Base-by-base conservation (phyloP, 2,329 filamentous ascomycete genomes). In the Trichoderma sp. region DNA sequence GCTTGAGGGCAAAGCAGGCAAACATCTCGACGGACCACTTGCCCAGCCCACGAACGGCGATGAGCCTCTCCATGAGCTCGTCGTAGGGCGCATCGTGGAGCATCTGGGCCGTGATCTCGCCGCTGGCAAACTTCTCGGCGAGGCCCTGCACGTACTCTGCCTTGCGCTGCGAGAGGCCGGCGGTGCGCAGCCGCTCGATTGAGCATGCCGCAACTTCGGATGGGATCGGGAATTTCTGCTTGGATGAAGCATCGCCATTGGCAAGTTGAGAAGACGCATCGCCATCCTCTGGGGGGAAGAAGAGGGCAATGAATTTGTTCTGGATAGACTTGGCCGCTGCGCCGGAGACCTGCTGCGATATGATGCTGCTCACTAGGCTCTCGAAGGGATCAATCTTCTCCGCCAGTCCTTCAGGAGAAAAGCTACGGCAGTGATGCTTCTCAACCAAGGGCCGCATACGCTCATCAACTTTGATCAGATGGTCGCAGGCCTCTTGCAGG, bases 11-110 rank as follows among this genome's bases (percentile, higher is more conserved):
- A 82, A 99, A 98, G 81, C 93, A 94, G 64, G 95, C 93, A 85
- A 99, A 99, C 96, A 99, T 98, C 84, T 98, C 95, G 15, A 97
- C 94, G 62, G 91, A 95, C 96, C 96, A 98, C 69, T 87, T 87
- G 0, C 96, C 96, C 64, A 98, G 83, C 0, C 96, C 96, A 11
- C 95, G 87, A 6, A 99, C 94, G 1, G 94, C 93, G 62, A 92
- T 93, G 62, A 99, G 85, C 80, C 88, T 91, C 81, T 92, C 89
- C 74, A 98, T 86, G 8, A 99, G 87, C 76, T 97, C 93, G 65
- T 97, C 95, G 80, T 99, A 96, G 6, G 90, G 88, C 2, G 93
- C 94, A 43, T 89, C 88, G 67, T 93, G 88, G 24, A 98, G 87
- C 86, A 96, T 90, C 74, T 88, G 83, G 12, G 93, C 91, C 58